Conservation (phyloP, 108 stramenopile genomes). For the Nitzschia inconspicua region DNA sequence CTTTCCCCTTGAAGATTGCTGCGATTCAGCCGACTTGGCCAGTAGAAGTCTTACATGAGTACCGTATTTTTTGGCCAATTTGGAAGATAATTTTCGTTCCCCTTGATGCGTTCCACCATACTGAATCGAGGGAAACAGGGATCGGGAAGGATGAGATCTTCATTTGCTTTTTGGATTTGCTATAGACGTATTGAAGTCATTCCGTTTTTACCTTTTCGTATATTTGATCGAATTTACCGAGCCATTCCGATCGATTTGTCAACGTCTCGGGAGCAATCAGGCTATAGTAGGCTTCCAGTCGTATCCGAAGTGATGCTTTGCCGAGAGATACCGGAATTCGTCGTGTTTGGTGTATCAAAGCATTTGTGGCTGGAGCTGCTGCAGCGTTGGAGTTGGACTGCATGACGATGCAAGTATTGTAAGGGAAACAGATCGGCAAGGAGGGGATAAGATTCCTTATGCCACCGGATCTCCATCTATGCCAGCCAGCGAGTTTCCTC, state of each 20-base stretch:
- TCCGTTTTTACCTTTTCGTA: constrained; percentile 30
- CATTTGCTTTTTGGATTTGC: neutral
- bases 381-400: too few relatives aligned
- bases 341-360: too few relatives aligned
- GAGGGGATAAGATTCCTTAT: too few relatives aligned
- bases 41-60: constrained; percentile 48
- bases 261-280: constrained; percentile 65
- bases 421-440: too few relatives aligned
- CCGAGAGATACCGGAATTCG: constrained; percentile 50
- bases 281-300: constrained; percentile 82
- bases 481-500: too few relatives aligned
- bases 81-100: constrained; percentile 56
- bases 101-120: constrained; percentile 74
- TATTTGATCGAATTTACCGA: constrained; percentile 63
- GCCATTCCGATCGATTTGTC: constrained; percentile 51
- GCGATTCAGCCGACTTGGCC: constrained; percentile 17
- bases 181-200: too few relatives aligned
- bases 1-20: neutral
- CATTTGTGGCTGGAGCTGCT: too few relatives aligned
- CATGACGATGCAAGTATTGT: too few relatives aligned
- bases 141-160: neutral
- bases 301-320: constrained; percentile 68
- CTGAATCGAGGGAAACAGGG: constrained; percentile 20
- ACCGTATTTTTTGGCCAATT: constrained; percentile 80
- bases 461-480: too few relatives aligned